Evolutionary conservation across 768 basidiomycete species (phyloP).

Genomic region (Boletus pseudo-olivaceus): DNA sequence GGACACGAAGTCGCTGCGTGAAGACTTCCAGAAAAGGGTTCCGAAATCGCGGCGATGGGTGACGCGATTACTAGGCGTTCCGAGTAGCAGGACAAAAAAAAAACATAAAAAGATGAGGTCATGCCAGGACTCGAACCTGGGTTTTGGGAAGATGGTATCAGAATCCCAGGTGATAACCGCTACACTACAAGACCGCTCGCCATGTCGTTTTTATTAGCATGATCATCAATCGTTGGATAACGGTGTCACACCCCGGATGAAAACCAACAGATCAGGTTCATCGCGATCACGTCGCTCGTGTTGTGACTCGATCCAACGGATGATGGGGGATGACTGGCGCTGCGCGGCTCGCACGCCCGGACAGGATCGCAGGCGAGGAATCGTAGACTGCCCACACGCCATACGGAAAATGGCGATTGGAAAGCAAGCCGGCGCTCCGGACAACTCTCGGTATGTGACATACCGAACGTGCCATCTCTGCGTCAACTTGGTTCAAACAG

Average conservation of each 20-base stretch:
- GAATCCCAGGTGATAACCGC: slow-evolving; percentile 41
- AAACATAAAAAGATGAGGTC: background rate
- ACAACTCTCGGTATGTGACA: background rate
- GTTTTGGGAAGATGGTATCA: slow-evolving; percentile 29
- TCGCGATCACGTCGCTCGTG: background rate
- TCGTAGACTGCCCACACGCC: background rate
- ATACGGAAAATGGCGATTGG: background rate
- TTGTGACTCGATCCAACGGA: background rate
- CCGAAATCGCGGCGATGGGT: no score
- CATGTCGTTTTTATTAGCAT: no score
- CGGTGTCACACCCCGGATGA: background rate
- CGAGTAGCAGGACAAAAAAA: background rate
- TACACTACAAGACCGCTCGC: slow-evolving; percentile 33
- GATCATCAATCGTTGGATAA: background rate
- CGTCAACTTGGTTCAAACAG: background rate
- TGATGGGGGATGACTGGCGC: background rate
- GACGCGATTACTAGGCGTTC: background rate
- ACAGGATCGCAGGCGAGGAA: background rate
- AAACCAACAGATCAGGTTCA: background rate
- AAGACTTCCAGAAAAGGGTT: no score
- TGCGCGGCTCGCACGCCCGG: no score
- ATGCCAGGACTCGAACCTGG: slow-evolving; percentile 34
- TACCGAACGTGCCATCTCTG: background rate
- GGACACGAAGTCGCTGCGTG: background rate
- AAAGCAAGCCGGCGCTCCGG: background rate